Base-by-base conservation (phyloP, 2,329 filamentous ascomycete species). In the Dothideomycetes sp. region DNA sequence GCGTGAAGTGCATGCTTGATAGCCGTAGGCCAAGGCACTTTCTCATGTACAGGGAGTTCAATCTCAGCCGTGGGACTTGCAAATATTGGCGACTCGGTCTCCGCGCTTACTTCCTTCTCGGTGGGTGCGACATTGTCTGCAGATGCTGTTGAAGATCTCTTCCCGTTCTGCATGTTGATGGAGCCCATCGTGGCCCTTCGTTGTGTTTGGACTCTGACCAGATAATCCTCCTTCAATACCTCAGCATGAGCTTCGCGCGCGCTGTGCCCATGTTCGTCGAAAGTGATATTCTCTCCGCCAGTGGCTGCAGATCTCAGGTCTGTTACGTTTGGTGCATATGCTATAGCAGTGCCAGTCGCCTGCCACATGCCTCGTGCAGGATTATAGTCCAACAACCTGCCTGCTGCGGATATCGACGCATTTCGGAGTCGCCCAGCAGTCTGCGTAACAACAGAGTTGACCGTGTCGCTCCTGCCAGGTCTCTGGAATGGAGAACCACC, bases 291-390 rank as follows among this genome's bases (percentile, higher is more conserved):
- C 2, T 40, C 22, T 7, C 22, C 22, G 7, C 22, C 22, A 7
- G 22, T 27, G 7, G 12, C 22, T 27, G 22, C 22, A 18, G 17
- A 7, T 16, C 33, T 32, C 17, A 68, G 66, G 33, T 69, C 64
- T 33, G 51, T 48, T 15, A 68, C 40, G 1, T 63, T 62, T 4
- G 64, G 65, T 11, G 64, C 63, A 45, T 55, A 61, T 7, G 62
- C 55, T 11, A 56, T 62, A 4, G 55, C 55, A 5, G 49, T 53
- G 10, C 62, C 64, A 2, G 63, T 63, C 1, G 65, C 65, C n/a
- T 64, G 62, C 63, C 60, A 63, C 55, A 64, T 62, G 31, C 63
- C 61, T 0, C 57, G 54, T 3, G 62, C 62, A 5, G 57, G 53
- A 34, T 58, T 40, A 14, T 40, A 38, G 22, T 45, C 43, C 15